Conservation (phyloP, 2,329 filamentous ascomycete species). For the Epichloe amarillans region DNA sequence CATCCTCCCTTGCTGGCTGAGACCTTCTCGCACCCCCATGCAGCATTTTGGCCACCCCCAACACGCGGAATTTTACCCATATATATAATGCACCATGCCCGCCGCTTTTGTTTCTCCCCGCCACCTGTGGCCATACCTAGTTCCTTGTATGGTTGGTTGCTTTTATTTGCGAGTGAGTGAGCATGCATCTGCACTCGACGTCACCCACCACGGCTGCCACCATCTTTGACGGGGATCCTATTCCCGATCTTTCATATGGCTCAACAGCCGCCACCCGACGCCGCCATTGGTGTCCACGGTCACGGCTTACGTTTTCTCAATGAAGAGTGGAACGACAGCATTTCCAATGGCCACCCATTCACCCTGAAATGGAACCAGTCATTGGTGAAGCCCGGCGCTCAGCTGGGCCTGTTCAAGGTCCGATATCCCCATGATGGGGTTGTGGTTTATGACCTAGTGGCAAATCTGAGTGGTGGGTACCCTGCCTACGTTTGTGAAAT, state of each 20-base stretch:
- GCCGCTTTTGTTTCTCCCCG: constrained; percentile 6
- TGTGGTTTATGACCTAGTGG: constrained; percentile 16
- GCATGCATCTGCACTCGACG: constrained; percentile 2
- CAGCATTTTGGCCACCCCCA: not conserved
- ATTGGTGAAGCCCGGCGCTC: constrained; percentile 8
- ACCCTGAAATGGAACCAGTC: constrained; percentile 19
- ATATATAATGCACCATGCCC: constrained; percentile 11
- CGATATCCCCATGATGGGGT: constrained; percentile 18
- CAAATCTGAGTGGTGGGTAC: constrained; percentile 19
- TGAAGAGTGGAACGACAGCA: constrained; percentile 21
- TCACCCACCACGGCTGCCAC: constrained; percentile 1
- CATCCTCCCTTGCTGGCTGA: constrained; percentile 16
- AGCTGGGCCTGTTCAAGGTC: constrained; percentile 18
- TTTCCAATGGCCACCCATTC: constrained; percentile 17
- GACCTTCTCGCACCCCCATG: constrained; percentile 8
- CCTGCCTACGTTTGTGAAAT: not conserved
- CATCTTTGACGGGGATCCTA: constrained; percentile 2
- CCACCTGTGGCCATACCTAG: not conserved
- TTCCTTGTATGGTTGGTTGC: not conserved
- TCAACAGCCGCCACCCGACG: constrained; percentile 7
- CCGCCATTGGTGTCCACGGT: constrained; percentile 8
- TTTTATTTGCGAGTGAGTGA: not conserved
- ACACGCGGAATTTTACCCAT: constrained; percentile 6
- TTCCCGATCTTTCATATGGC: constrained; percentile 9
- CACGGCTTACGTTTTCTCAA: constrained; percentile 20